These are phyloP conservation scores for Metschnikowia chrysomelidarum DNA, from an alignment of 805 yeast species.

Conservation along the genomic window DNA sequence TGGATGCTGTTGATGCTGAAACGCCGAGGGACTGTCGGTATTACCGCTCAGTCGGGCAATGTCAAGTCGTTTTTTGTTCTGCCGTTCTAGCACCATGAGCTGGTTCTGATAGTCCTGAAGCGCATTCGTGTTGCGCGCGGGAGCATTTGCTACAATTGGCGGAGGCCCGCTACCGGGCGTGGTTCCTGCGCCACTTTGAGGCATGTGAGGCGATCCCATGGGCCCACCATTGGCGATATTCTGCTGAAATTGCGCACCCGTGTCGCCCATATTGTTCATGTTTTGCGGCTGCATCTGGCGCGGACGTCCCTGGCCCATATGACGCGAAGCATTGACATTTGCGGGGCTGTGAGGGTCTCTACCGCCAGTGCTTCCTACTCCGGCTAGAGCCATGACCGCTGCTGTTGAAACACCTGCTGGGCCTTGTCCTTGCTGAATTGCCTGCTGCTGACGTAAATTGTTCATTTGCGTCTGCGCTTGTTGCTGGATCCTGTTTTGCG, in stretches of 20 bases:
- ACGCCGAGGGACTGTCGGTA: conserved; percentile 8
- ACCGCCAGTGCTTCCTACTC: conserved; percentile 5
- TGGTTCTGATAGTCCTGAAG: conserved; percentile 82
- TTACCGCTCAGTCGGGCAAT: conserved; percentile 41
- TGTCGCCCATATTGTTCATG: conserved; percentile 1
- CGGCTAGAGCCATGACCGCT: conserved; percentile 10
- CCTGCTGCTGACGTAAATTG: conserved; percentile 46
- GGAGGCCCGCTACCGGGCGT: conserved; percentile 1
- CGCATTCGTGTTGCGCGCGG: conserved; percentile 47
- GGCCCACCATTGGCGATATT: conserved; percentile 3
- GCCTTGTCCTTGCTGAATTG: conserved; percentile 20
- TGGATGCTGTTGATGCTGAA: conserved; percentile 16
- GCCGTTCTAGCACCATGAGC: conserved; percentile 69
- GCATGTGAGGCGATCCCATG: conserved; percentile 3
- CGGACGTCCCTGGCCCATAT: conserved; percentile 8
- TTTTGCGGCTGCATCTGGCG: conserved; percentile 4
- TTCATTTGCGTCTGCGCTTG: conserved; percentile 52
- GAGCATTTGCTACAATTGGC: conserved; percentile 9
- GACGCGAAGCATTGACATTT: conserved; percentile 8
- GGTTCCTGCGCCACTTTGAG: conserved; percentile 1
- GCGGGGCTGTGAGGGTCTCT: conserved; percentile 13
- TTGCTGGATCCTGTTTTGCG: conserved; percentile 39
- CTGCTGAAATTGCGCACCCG: conserved; percentile 2
- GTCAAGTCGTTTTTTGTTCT: conserved; percentile 66
- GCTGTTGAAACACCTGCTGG: conserved; percentile 14